Percentiles rank a stretch among this genome's conserved stretches.
Conservation (phyloP, 805 yeast genomes). For the Candida loeiensis region DNA sequence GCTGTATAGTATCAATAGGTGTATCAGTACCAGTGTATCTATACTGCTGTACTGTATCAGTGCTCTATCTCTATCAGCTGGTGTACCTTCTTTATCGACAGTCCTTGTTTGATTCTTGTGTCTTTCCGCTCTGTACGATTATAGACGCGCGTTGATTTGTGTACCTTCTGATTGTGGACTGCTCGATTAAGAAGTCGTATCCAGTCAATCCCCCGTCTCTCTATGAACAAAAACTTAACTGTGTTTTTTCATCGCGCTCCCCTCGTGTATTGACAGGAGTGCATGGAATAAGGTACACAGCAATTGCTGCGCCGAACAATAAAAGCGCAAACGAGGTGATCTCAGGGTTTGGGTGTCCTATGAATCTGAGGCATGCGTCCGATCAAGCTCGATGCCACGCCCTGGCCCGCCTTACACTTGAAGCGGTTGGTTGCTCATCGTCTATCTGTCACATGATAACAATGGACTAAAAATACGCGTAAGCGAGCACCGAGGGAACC, state of each 20-base stretch:
- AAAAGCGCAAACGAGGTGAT: background rate
- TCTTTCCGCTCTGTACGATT: too few species aligned
- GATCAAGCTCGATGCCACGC: background rate
- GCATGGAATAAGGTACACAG: background rate
- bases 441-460: background rate
- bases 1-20: too few species aligned
- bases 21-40: too few species aligned
- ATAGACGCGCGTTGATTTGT: too few species aligned
- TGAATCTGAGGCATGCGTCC: too few species aligned
- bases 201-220: too few species aligned
- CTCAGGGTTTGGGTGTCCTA: background rate
- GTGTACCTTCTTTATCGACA: too few species aligned
- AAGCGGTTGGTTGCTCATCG: background rate
- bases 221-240: background rate
- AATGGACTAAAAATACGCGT: background rate
- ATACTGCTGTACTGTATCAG: background rate
- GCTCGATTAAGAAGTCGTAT: too few species aligned
- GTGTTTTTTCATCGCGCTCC: background rate
- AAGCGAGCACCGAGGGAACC: background rate
- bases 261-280: constrained; percentile 1
- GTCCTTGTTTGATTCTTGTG: too few species aligned
- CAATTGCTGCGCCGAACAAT: background rate
- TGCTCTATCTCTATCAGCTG: too few species aligned
- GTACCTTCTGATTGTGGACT: too few species aligned
- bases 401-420: background rate